phyloP scores from a whole-genome alignment of 2,329 filamentous ascomycete genomes.

The Fusarium caatingaense region DNA sequence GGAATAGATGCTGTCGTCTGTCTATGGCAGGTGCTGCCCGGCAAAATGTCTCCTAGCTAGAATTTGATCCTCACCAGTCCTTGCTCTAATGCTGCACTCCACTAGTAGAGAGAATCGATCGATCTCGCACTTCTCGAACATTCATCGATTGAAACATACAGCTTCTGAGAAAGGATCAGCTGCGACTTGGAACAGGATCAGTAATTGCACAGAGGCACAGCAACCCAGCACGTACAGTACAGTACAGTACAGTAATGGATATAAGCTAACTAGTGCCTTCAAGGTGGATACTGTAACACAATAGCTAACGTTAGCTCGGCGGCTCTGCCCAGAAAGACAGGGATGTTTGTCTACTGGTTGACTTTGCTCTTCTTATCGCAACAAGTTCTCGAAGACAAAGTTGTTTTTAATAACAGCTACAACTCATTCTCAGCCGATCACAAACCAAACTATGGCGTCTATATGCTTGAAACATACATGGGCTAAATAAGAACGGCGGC shows the following conservation, averaged over 20 bases:
- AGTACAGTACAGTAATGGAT: neutral
- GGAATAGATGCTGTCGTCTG: neutral
- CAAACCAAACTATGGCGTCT: slow-evolving; percentile 10
- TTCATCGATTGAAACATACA: neutral
- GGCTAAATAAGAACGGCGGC: slow-evolving; percentile 6
- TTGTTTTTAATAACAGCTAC: neutral
- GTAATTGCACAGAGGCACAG: neutral
- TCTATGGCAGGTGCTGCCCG: neutral
- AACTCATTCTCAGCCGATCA: neutral
- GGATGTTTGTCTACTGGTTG: neutral
- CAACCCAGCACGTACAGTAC: neutral
- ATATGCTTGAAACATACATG: slow-evolving; percentile 3
- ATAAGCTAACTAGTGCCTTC: neutral
- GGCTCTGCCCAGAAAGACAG: slow-evolving; percentile 8
- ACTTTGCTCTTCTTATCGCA: slow-evolving; percentile 9
- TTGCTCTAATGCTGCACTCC: neutral
- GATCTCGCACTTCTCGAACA: neutral
- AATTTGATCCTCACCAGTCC: neutral
- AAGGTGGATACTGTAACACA: slow-evolving; percentile 7
- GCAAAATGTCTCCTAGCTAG: neutral
- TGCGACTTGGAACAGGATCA: neutral
- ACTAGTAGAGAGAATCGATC: neutral
- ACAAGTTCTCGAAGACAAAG: neutral
- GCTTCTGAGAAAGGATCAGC: neutral
- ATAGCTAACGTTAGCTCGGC: slow-evolving; percentile 5